Evolutionary conservation across 1,284 basidiomycete species (phyloP), one percentile per base, ranked within the genome.

Genomic region (Pseudozyma tsukubaensis): DNA sequence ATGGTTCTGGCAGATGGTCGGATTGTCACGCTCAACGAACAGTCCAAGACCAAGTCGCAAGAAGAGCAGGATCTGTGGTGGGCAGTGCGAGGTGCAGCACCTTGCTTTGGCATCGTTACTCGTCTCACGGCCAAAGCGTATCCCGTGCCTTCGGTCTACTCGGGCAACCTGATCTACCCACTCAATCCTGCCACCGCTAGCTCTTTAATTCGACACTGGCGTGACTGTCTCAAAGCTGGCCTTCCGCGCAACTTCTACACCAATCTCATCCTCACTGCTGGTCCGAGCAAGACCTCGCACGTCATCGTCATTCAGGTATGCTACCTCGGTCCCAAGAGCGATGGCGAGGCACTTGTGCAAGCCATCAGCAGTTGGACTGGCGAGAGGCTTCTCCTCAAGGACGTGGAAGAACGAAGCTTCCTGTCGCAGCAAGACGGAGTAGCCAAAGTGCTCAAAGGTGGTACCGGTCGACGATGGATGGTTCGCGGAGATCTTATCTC

Each of bases 241-340:
- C 60, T 80, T 24, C 92, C 93, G 14, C 88, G 91, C 24, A 90
- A 93, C 79, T 88, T 95, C 16, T 95, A 96, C 84, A 91, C 92
- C 37, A 95, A 95, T 82, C 89, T 94, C 42, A 89, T 95, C 59
- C 88, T 96, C 59, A 95, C 94, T 0, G 93, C 94, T 0, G 94
- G 18, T 92, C 94, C 7, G 49, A 72, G 51, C 69, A 76, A 66
- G 51, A 67, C 55, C 8, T 69, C 71, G 14, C 83, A 84, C 50
- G 83, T 96, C 24, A 89, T 94, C 58, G 92, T 95, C 49, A 90
- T 96, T 47, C 94, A 95, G 83, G 90, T 95, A 84, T 95, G 94
- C 85, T 95, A 91, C 81, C 85, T 93, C 32, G 93, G 93, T 0
- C 86, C 90, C 1, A 74, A 72, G 18, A 89, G 90, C 64, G 89